Evolutionary conservation across 257 asterid genomes (phyloP).

Genomic region (Gardenia jasminoides): DNA sequence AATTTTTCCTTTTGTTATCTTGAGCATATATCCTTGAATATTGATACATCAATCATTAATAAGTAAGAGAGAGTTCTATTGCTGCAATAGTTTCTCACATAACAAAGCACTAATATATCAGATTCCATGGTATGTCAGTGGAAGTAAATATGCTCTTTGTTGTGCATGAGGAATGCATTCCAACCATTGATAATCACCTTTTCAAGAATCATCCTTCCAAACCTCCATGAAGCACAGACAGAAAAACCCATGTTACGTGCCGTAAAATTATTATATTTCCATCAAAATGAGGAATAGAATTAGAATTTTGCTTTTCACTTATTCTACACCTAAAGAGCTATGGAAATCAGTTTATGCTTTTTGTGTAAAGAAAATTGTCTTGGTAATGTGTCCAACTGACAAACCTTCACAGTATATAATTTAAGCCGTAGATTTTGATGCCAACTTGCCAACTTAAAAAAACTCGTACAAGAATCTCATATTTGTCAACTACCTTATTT

Average conservation of each 20-base stretch:
- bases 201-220: not conserved
- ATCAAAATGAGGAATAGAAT: not conserved
- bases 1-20: not conserved
- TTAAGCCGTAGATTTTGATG: not conserved
- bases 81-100: not conserved
- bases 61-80: not conserved
- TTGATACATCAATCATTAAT: not conserved
- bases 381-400: too few species aligned
- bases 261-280: not conserved
- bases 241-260: not conserved
- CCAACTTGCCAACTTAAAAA: not conserved
- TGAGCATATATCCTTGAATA: not conserved
- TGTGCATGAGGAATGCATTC: not conserved
- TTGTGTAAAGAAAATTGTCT: not conserved
- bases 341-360: not conserved
- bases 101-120: not conserved
- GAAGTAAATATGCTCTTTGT: conserved; percentile 8
- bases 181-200: not conserved
- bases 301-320: not conserved
- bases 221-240: not conserved
- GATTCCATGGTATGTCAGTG: not conserved
- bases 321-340: not conserved
- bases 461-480: not conserved
- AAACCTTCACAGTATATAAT: too few species aligned
- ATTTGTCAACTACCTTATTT: not conserved